Percentiles rank a stretch among this genome's conserved stretches.
Conservation (phyloP, 164 flowering plant genomes). For the Chloranthus sessilifolius region DNA sequence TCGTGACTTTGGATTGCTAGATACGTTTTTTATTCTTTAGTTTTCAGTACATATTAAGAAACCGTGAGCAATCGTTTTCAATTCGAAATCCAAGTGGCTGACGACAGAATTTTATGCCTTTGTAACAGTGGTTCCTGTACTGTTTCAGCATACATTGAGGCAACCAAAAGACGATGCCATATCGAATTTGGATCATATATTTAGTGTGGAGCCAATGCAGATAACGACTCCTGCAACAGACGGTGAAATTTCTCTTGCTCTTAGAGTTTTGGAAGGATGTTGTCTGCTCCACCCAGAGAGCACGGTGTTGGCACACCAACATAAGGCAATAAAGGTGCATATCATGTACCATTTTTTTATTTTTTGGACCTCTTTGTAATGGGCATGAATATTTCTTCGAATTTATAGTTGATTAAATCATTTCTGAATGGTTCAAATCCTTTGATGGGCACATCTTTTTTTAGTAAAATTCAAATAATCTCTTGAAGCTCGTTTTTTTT, state of each 20-base stretch:
- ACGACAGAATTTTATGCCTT: slow-evolving; percentile 3
- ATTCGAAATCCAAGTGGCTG: slow-evolving; percentile 1
- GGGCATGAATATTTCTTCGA: no score
- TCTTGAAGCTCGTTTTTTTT: no score
- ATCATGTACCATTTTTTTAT: no score
- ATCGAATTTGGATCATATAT: slow-evolving; percentile 58
- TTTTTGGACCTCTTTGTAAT: no score
- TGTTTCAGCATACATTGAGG: slow-evolving; percentile 71
- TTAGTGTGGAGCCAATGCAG: slow-evolving; percentile 73
- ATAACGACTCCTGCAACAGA: slow-evolving; percentile 84
- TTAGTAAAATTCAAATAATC: no score
- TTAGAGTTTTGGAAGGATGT: slow-evolving; percentile 91
- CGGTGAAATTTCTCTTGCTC: slow-evolving; percentile 87
- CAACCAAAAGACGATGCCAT: slow-evolving; percentile 49
- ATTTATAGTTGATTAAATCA: no score
- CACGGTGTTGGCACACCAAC: slow-evolving; percentile 54
- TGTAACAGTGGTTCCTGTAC: slow-evolving; percentile 80
- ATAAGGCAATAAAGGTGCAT: slow-evolving; percentile 76
- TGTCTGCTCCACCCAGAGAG: slow-evolving; percentile 77
- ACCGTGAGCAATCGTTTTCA: neutral
- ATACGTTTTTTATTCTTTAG: neutral
- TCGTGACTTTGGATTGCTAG: neutral
- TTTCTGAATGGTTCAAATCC: no score
- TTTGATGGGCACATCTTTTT: no score
- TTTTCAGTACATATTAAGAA: neutral